These are phyloP conservation scores for Globisporangium takayamanum DNA, from an alignment of 352 stramenopile species.

Conservation along the genomic window DNA sequence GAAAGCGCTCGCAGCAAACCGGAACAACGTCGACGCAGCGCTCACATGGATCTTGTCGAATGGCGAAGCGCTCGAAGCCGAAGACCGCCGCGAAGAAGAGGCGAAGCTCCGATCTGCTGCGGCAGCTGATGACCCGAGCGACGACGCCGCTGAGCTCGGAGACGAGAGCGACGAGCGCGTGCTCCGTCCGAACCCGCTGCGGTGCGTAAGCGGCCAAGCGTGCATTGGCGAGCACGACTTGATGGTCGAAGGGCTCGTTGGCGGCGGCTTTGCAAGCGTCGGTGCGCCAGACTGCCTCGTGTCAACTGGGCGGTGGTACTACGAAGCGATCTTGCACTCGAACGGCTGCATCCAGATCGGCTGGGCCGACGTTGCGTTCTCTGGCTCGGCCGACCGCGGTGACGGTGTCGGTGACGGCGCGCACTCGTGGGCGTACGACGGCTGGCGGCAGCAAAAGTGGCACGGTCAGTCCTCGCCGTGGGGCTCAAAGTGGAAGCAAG, in stretches of 20 bases:
- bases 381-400: conserved; percentile 75
- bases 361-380: conserved; percentile 89
- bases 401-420: conserved; percentile 90
- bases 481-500: conserved; percentile 88
- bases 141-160: conserved; percentile 15
- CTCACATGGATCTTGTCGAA: conserved; percentile 92
- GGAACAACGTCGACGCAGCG: conserved; percentile 88
- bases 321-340: conserved; percentile 89
- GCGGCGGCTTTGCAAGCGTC: conserved; percentile 82
- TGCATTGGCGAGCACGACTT: conserved; percentile 80
- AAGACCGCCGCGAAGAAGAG: conserved; percentile 85
- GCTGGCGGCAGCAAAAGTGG: conserved; percentile 89
- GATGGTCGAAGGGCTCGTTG: conserved; percentile 81
- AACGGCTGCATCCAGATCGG: conserved; percentile 94
- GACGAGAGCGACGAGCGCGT: conserved; percentile 28
- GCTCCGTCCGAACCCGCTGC: conserved; percentile 70
- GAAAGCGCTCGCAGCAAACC: conserved; percentile 82
- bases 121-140: conserved; percentile 20
- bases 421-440: conserved; percentile 92
- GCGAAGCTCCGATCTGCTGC: conserved; percentile 33
- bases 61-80: conserved; percentile 80
- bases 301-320: conserved; percentile 82
- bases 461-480: conserved; percentile 83
- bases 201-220: conserved; percentile 78
- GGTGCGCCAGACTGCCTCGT: conserved; percentile 77